Base-by-base conservation (phyloP, 1,284 basidiomycete species). In the Ceratobasidium sp. region DNA sequence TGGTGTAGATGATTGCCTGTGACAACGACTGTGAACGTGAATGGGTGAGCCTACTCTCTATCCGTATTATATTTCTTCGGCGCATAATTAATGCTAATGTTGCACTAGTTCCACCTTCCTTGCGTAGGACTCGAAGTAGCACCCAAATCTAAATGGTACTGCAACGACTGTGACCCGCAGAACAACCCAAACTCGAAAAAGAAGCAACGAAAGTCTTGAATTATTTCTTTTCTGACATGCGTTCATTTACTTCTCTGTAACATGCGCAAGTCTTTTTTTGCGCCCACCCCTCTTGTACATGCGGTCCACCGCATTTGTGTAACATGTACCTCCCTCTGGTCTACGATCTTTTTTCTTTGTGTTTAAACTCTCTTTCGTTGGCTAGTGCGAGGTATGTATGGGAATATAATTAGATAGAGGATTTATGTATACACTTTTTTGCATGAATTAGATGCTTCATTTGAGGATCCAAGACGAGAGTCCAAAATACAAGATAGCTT, bases 1-100 rank as follows among this genome's bases (percentile, higher is more conserved):
- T 46, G 44, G 44, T 13, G 9, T 81, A 95, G 94, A 96, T 96
- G 95, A 91, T 96, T 79, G 94, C 87, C 2, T 96, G 95, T 82
- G 95, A 96, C 83, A 89, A 89, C 80, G 84, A 86, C 44, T 96
- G 95, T 83, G 86, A 89, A 81, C 85, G 87, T 53, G 94, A 95
- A 90, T 96, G 95, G 95, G 93, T 92, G 81, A 82, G 90, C n/a
- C n/a, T n/a, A n/a, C n/a, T n/a, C n/a, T n/a, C n/a, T n/a, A n/a
- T n/a, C n/a, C n/a, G n/a, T n/a, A n/a, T n/a, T n/a, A n/a, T n/a
- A n/a, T n/a, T n/a, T n/a, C n/a, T n/a, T n/a, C n/a, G n/a, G n/a
- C n/a, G n/a, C n/a, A n/a, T n/a, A n/a, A n/a, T n/a, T n/a, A n/a
- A n/a, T n/a, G n/a, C n/a, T n/a, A n/a, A 67, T 46, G 42, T 44